A percentile compares a stretch with the other conserved stretches of the same genome.
phyloP scores from a whole-genome alignment of 163 green algal genomes.

The Trebouxiophyceae sp. region DNA sequence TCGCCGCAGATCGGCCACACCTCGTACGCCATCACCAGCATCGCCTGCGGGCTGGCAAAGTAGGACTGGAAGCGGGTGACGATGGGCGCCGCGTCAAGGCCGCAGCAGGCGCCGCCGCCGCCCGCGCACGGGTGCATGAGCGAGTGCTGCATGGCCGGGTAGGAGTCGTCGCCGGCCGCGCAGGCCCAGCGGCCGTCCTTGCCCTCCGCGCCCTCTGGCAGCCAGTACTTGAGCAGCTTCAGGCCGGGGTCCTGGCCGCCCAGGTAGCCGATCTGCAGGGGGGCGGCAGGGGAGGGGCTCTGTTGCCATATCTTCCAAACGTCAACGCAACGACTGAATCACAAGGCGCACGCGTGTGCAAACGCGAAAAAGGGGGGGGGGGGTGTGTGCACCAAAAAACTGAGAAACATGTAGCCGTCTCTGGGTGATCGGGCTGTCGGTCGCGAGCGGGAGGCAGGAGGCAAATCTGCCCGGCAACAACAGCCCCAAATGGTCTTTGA shows the following conservation, averaged over 20 bases:
- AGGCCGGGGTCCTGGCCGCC: neutral
- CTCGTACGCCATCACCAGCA: slow-evolving; percentile 12
- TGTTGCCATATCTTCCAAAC: too few relatives aligned
- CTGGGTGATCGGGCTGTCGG: too few relatives aligned
- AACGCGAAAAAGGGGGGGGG: neutral
- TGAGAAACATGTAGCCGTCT: too few relatives aligned
- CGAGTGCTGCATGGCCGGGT: slow-evolving; percentile 8
- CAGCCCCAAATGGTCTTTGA: too few relatives aligned
- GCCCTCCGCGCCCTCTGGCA: too few relatives aligned
- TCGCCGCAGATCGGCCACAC: slow-evolving; percentile 16
- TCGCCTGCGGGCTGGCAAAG: neutral
- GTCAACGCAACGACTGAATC: too few relatives aligned
- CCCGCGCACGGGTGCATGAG: slow-evolving; percentile 11
- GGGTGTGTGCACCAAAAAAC: too few relatives aligned
- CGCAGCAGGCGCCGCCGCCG: slow-evolving; percentile 3
- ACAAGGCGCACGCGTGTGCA: too few relatives aligned
- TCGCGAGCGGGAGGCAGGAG: too few relatives aligned
- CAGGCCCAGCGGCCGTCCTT: slow-evolving; percentile 9
- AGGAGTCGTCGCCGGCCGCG: neutral
- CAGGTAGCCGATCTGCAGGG: slow-evolving; percentile 6
- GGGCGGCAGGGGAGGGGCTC: neutral
- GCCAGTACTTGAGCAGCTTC: neutral
- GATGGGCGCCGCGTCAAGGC: neutral
- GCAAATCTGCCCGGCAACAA: too few relatives aligned
- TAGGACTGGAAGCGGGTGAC: slow-evolving; percentile 11